phyloP scores from a whole-genome alignment of 176 grass and related monocot genomes.

The Sorghum bicolor region DNA sequence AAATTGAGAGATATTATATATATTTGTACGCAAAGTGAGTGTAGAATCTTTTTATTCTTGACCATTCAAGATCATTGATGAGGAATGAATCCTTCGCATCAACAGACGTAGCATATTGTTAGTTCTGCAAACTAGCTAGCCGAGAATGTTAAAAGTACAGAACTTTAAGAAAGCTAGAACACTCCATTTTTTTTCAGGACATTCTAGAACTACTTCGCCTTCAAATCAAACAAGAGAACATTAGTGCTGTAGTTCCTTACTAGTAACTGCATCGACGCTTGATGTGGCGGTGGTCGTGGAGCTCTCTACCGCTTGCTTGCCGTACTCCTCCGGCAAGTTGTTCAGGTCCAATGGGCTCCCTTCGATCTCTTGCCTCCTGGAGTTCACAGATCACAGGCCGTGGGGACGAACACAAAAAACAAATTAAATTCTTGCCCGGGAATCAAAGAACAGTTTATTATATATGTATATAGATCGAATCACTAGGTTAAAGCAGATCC shows the following conservation, averaged over 20 bases:
- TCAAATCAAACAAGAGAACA: slow-evolving; percentile 9
- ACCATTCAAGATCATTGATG: background rate
- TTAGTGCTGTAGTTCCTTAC: slow-evolving; percentile 19
- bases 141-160: background rate
- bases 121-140: background rate
- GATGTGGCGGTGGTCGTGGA: slow-evolving; percentile 81
- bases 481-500: background rate
- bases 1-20: too few relatives aligned
- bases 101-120: background rate
- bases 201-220: background rate
- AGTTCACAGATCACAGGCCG: slow-evolving; percentile 4
- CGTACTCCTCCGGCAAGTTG: slow-evolving; percentile 92
- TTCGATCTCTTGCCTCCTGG: slow-evolving; percentile 90
- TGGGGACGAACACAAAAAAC: background rate
- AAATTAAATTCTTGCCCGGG: background rate
- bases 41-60: background rate
- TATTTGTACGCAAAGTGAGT: background rate
- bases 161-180: background rate
- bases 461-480: background rate
- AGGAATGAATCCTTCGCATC: background rate
- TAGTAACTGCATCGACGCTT: slow-evolving; percentile 39
- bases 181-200: background rate
- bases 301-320: slow-evolving; percentile 86
- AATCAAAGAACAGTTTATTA: background rate
- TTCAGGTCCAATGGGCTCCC: slow-evolving; percentile 83